Evolutionary conservation across 495 filamentous ascomycete species (phyloP).

Genomic region (Cudoniella acicularis): DNA sequence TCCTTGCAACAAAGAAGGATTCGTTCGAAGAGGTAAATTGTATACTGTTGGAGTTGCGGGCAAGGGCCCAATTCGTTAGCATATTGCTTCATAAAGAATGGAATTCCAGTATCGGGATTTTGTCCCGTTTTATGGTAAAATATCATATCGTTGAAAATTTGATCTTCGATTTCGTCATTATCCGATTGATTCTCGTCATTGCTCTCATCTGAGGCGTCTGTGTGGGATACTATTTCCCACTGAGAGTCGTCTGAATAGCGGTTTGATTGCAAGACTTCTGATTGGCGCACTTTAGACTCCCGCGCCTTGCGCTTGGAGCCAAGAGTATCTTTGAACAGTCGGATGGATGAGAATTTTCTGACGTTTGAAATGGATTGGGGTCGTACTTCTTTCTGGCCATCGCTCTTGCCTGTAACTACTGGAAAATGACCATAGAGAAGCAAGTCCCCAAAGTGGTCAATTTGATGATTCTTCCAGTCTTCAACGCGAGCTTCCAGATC

Average conservation of each 20-base stretch:
- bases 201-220: background rate
- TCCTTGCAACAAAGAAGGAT: constrained; percentile 99
- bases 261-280: background rate
- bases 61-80: constrained; percentile 24
- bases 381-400: constrained; percentile 77
- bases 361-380: background rate
- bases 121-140: constrained; percentile 1
- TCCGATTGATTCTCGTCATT: constrained; percentile 7
- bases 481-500: constrained; percentile 85
- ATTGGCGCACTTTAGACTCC: background rate
- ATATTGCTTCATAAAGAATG: constrained; percentile 7
- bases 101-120: constrained; percentile 3
- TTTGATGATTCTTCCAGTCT: constrained; percentile 92
- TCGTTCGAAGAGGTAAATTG: constrained; percentile 93
- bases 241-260: background rate
- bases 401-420: constrained; percentile 82
- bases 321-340: background rate
- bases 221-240: constrained; percentile 7
- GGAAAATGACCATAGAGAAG: constrained; percentile 90
- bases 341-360: background rate
- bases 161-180: background rate
- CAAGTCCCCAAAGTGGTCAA: constrained; percentile 86
- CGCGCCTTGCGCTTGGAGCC: constrained; percentile 12
- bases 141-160: constrained; percentile 17
- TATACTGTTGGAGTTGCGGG: constrained; percentile 60